Evolutionary conservation across 2,329 filamentous ascomycete species (phyloP), one percentile per base, ranked within the genome.

Genomic region (Colletotrichum lentis): DNA sequence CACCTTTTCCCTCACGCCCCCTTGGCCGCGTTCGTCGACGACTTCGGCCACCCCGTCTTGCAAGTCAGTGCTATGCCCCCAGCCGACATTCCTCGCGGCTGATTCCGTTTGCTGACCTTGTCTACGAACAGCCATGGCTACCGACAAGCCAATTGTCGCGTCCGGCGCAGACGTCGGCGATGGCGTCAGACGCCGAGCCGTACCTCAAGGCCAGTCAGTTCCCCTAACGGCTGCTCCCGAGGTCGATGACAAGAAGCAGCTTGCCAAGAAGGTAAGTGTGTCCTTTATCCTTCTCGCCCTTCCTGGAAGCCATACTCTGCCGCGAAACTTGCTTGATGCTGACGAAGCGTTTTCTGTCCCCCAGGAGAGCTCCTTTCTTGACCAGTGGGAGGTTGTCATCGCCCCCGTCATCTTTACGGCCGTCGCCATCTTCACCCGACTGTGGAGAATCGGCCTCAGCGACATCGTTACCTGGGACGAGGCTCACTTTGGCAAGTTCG

Each of bases 401-500:
- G 85, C 86, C 71, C 85, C 88, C 62, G 76, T 90, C 74, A 75
- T 90, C 76, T 87, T 90, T 79, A 86, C 87, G 67, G 75, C 83
- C 71, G 77, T 90, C 62, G 87, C 89, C 65, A 82, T 90, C 79
- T 89, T 90, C 77, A 91, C 89, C 46, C 84, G 89, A 71, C 77
- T 91, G 71, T 91, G 86, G 80, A 91, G 90, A 81, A 91, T 91
- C 76, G 89, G 89, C 65, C 79, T 90, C 62, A 90, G 87, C 72
- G 80, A 87, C 73, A 89, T 90, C 73, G 88, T 90, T 56, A 90
- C 88, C 56, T 90, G 87, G 87, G 87, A 90, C 77, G 86, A 88
- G 79, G 87, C 87, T 74, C 87, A 90, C 80, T 96, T 96, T 80
- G 93, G 93, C 78, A 99, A 99, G 84, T 99, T 99, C 80, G 96